Percentiles rank a stretch among this genome's conserved stretches.
Conservation (phyloP, 176 grass and related monocot species). For the Pontederia crassipes region DNA sequence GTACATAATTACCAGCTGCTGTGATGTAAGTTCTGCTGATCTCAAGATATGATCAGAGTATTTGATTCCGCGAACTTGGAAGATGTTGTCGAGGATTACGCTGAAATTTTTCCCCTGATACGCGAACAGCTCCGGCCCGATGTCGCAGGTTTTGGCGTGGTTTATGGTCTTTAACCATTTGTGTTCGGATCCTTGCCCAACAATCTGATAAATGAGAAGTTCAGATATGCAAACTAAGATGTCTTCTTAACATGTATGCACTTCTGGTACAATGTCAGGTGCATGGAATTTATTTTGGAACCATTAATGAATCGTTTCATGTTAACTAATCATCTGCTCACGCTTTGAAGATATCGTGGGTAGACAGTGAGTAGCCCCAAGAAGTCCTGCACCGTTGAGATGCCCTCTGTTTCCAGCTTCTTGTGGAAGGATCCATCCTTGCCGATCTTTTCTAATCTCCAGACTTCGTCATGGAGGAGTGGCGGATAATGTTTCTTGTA, state of each 20-base stretch:
- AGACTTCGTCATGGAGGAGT: conserved; percentile 31
- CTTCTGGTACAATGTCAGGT: not conserved
- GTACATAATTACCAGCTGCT: too few relatives aligned
- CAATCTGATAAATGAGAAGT: not conserved
- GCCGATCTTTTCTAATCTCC: conserved; percentile 25
- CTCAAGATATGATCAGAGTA: too few relatives aligned
- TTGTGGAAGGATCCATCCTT: conserved; percentile 28
- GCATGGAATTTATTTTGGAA: not conserved
- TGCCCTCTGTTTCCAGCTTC: conserved; percentile 10
- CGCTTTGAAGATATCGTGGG: not conserved
- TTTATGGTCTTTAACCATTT: not conserved
- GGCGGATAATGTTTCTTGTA: conserved; percentile 29
- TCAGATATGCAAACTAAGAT: too few relatives aligned
- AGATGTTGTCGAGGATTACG: too few relatives aligned
- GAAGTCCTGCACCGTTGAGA: conserved; percentile 31
- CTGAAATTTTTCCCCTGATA: not conserved
- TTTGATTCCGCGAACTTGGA: too few relatives aligned
- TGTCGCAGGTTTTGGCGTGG: not conserved
- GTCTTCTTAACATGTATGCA: too few relatives aligned
- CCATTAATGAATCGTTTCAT: not conserved
- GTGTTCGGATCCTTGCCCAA: not conserved
- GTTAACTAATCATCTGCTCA: not conserved
- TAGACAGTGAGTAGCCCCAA: conserved; percentile 10
- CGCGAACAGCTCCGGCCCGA: not conserved
- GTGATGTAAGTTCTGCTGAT: too few relatives aligned